Conservation (phyloP, 495 filamentous ascomycete species). For the Cercophora scortea region DNA sequence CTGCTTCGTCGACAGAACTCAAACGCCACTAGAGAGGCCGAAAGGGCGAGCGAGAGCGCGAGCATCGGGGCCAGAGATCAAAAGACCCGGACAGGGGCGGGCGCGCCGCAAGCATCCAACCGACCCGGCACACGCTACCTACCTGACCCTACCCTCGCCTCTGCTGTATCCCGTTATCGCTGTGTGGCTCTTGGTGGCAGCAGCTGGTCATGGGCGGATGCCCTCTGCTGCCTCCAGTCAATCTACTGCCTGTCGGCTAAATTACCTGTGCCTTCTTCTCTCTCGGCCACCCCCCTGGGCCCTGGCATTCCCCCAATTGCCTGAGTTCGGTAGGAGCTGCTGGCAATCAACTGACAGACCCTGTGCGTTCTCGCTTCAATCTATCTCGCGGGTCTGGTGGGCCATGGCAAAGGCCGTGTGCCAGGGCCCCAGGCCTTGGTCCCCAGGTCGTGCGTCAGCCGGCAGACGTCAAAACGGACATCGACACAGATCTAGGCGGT, state of each 20-base stretch:
- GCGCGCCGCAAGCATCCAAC: background rate
- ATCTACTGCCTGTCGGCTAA: constrained; percentile 27
- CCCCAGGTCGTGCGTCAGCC: background rate
- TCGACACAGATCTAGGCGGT: background rate
- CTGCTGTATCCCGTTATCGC: constrained; percentile 1
- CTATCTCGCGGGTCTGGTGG: constrained; percentile 8
- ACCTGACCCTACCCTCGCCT: background rate
- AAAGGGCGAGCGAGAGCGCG: background rate
- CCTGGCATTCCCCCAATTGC: constrained; percentile 1
- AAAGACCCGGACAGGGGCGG: background rate
- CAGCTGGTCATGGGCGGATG: background rate
- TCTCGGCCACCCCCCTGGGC: constrained; percentile 9
- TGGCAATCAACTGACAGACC: constrained; percentile 9
- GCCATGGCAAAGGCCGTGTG: background rate
- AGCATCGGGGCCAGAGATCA: background rate
- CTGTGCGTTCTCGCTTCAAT: constrained; percentile 9
- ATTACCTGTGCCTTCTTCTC: constrained; percentile 20
- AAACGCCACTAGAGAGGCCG: constrained; percentile 12
- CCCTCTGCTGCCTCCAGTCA: constrained; percentile 14
- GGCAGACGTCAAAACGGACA: constrained; percentile 1
- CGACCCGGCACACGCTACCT: background rate
- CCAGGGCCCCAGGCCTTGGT: background rate
- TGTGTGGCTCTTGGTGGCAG: constrained; percentile 4
- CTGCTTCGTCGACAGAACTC: background rate
- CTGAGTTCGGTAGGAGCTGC: constrained; percentile 3